Percentiles rank a stretch among this genome's conserved stretches.
Evolutionary conservation across 1,139 yeast genomes (phyloP).

Genomic region (Debaryomyces udenii): DNA sequence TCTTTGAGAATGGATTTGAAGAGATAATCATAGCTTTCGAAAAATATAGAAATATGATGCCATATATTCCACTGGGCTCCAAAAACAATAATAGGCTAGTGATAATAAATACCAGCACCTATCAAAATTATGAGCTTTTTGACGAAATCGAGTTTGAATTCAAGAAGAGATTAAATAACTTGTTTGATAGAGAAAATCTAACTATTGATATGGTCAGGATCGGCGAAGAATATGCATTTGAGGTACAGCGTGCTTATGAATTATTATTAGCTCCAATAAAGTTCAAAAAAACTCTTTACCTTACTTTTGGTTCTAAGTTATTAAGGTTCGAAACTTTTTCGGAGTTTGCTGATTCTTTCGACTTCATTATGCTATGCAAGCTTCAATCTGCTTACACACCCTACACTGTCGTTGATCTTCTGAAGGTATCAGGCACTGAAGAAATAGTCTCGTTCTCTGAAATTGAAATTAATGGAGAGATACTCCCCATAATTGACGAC

Average conservation of each 20-base stretch:
- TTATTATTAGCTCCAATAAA: constrained; percentile 13
- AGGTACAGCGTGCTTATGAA: constrained; percentile 21
- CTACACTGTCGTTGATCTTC: constrained; percentile 21
- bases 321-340: constrained; percentile 24
- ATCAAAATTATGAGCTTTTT: constrained; percentile 12
- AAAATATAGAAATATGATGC: constrained; percentile 34
- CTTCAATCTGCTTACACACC: constrained; percentile 27
- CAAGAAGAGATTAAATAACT: not conserved
- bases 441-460: constrained; percentile 21
- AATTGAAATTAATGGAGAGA: constrained; percentile 30
- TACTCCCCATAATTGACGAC: constrained; percentile 14
- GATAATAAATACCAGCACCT: constrained; percentile 26
- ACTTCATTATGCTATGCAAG: constrained; percentile 15
- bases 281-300: not conserved
- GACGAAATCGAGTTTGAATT: constrained; percentile 6
- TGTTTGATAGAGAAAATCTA: constrained; percentile 16
- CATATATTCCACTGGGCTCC: constrained; percentile 27
- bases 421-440: constrained; percentile 24
- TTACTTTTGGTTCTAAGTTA: constrained; percentile 24
- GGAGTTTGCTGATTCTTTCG: constrained; percentile 22
- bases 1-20: constrained; percentile 20
- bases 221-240: constrained; percentile 24
- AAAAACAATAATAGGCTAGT: constrained; percentile 31
- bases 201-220: constrained; percentile 31
- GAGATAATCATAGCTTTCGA: constrained; percentile 32